Evolutionary conservation across 202 grass and related monocot species (phyloP).

Genomic region (Saccharum hybrid): DNA sequence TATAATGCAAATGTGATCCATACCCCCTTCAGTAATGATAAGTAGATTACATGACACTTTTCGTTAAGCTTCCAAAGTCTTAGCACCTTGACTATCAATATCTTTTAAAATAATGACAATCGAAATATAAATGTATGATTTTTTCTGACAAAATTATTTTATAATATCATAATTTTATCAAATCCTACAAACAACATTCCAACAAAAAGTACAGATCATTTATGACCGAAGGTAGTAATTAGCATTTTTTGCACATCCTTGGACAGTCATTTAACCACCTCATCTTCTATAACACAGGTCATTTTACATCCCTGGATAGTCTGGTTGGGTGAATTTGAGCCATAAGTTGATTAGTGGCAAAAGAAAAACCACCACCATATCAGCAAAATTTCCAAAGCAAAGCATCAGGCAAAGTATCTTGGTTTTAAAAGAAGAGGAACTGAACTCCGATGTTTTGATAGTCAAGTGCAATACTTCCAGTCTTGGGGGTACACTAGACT

Average conservation of each 20-base stretch:
- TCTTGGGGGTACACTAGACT: not conserved
- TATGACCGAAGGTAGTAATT: not conserved
- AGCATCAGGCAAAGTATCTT: not conserved
- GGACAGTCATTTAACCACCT: not conserved
- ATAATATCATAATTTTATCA: not conserved
- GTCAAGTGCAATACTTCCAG: not conserved
- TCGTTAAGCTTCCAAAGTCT: not conserved
- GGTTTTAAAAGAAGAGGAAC: not conserved
- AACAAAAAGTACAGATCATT: not conserved
- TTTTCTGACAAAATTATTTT: not conserved
- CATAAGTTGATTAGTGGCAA: not conserved
- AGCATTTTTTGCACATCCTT: slow-evolving; percentile 2
- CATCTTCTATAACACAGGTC: not conserved
- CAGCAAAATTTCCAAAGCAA: not conserved
- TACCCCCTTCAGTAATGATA: not conserved
- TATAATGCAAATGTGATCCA: not conserved
- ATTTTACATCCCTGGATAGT: not conserved
- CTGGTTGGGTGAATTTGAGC: not conserved
- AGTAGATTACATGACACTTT: not conserved
- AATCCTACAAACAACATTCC: not conserved
- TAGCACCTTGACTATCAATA: not conserved
- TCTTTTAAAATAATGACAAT: not conserved
- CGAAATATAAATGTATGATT: not conserved
- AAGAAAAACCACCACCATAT: not conserved
- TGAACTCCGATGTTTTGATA: not conserved